phyloP scores from a whole-genome alignment of 1,284 basidiomycete genomes.

The Leccinum fuscescens region DNA sequence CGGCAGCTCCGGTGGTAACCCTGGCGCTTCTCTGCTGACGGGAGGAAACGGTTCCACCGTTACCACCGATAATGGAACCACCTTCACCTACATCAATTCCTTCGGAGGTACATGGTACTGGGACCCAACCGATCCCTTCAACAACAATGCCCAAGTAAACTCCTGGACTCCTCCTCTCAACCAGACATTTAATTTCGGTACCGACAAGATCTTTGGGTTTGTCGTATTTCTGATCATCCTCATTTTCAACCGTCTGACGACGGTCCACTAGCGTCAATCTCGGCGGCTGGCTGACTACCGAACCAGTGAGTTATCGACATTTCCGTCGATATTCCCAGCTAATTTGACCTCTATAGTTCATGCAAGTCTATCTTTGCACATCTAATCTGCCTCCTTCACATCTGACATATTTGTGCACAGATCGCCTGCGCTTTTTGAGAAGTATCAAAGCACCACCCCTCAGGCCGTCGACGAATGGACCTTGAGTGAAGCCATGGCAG shows the following conservation, averaged over 20 bases:
- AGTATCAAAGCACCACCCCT: constrained; percentile 44
- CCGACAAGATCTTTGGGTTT: constrained; percentile 40
- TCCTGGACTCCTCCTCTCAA: constrained; percentile 68
- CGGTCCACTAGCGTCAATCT: constrained; percentile 55
- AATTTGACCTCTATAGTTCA: constrained; percentile 25
- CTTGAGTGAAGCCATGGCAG: constrained; percentile 61
- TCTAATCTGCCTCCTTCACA: not conserved
- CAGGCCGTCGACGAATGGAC: constrained; percentile 75
- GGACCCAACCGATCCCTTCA: constrained; percentile 62
- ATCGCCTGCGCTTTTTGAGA: constrained; percentile 74
- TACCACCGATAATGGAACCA: constrained; percentile 48
- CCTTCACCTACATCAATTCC: constrained; percentile 52
- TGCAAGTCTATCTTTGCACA: constrained; percentile 22
- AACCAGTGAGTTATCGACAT: constrained; percentile 62
- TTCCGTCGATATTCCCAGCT: constrained; percentile 14
- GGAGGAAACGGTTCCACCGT: constrained; percentile 51
- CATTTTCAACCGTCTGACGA: constrained; percentile 8
- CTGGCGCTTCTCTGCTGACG: constrained; percentile 21
- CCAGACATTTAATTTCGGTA: constrained; percentile 60
- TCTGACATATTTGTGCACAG: constrained; percentile 34
- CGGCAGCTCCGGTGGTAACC: constrained; percentile 9
- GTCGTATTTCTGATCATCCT: constrained; percentile 5
- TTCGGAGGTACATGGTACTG: constrained; percentile 53
- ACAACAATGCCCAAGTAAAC: constrained; percentile 58
- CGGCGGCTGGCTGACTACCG: constrained; percentile 57